phyloP scores from a whole-genome alignment of 1,284 basidiomycete genomes.

The Xerocomus minutiporus region DNA sequence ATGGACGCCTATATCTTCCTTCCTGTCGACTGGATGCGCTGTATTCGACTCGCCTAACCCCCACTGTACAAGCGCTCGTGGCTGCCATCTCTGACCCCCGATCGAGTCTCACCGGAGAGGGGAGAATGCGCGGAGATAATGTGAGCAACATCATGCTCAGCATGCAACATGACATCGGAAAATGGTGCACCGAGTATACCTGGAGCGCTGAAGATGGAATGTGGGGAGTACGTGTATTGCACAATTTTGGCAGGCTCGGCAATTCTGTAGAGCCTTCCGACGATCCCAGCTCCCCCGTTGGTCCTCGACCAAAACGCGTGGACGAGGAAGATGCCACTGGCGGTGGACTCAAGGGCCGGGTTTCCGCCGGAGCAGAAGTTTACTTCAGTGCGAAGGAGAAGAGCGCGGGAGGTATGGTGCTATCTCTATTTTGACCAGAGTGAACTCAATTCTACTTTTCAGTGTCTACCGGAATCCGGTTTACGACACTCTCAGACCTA shows the following conservation, averaged over 20 bases:
- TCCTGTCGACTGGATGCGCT: slow-evolving; percentile 85
- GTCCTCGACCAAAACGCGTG: slow-evolving; percentile 51
- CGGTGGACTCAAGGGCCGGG: slow-evolving; percentile 82
- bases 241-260: slow-evolving; percentile 80
- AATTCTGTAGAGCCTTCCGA: slow-evolving; percentile 29
- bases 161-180: slow-evolving; percentile 88
- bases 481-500: slow-evolving; percentile 82
- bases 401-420: slow-evolving; percentile 74
- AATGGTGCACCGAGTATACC: slow-evolving; percentile 92
- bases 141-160: slow-evolving; percentile 81
- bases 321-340: slow-evolving; percentile 90
- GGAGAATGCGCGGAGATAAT: slow-evolving; percentile 40
- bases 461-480: slow-evolving; percentile 93
- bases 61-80: slow-evolving; percentile 67
- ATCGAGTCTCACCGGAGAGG: slow-evolving; percentile 42
- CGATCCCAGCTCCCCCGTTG: slow-evolving; percentile 20
- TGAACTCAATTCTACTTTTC: slow-evolving; percentile 8
- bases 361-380: slow-evolving; percentile 90
- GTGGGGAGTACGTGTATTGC: slow-evolving; percentile 86
- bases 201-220: slow-evolving; percentile 93
- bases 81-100: slow-evolving; percentile 75
- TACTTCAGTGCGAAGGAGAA: slow-evolving; percentile 92
- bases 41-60: slow-evolving; percentile 75
- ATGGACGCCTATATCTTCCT: slow-evolving; percentile 89
- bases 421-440: not conserved